Percentiles rank a stretch among this genome's conserved stretches.
These are phyloP conservation scores for Allantophomopsis cytisporea DNA, from an alignment of 2,329 filamentous ascomycete genomes.

Conservation along the genomic window DNA sequence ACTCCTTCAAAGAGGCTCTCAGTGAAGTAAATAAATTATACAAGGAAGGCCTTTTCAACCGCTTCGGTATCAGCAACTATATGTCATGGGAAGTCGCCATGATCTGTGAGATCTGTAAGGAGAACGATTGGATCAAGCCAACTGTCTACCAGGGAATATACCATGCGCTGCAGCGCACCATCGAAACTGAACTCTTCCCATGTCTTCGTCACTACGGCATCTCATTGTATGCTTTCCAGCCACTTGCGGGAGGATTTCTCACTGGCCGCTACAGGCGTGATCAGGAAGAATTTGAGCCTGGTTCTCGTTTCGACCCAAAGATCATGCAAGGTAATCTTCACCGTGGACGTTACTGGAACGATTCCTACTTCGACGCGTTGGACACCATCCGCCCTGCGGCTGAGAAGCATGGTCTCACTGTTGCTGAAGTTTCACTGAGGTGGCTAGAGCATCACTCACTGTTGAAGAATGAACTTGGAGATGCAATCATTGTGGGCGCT, in stretches of 20 bases:
- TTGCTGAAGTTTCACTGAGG: slow-evolving; percentile 63
- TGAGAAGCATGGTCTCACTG: slow-evolving; percentile 46
- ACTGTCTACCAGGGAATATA: slow-evolving; percentile 16
- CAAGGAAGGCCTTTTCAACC: slow-evolving; percentile 28
- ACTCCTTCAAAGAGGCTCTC: slow-evolving; percentile 30
- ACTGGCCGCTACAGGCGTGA: slow-evolving; percentile 19
- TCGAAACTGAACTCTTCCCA: slow-evolving; percentile 45
- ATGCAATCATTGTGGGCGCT: slow-evolving; percentile 44
- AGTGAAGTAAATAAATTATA: slow-evolving; percentile 29
- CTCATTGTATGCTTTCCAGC: slow-evolving; percentile 38
- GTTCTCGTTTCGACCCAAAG: slow-evolving; percentile 24
- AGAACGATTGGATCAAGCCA: slow-evolving; percentile 14
- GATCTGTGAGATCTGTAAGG: slow-evolving; percentile 11
- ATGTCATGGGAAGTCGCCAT: slow-evolving; percentile 28
- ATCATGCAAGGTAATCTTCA: slow-evolving; percentile 22
- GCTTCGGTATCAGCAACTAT: slow-evolving; percentile 31
- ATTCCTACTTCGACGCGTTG: slow-evolving; percentile 27
- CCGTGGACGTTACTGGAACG: slow-evolving; percentile 25
- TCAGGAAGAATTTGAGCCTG: slow-evolving; percentile 14
- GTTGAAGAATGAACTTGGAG: slow-evolving; percentile 35
- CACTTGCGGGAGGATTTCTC: slow-evolving; percentile 26
- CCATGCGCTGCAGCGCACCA: slow-evolving; percentile 24
- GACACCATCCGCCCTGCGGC: slow-evolving; percentile 21
- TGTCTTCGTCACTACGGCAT: slow-evolving; percentile 42
- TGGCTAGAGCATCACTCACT: slow-evolving; percentile 61